These are phyloP conservation scores for Malus hybrid DNA, from an alignment of 331 rosid species.

Conservation along the genomic window DNA sequence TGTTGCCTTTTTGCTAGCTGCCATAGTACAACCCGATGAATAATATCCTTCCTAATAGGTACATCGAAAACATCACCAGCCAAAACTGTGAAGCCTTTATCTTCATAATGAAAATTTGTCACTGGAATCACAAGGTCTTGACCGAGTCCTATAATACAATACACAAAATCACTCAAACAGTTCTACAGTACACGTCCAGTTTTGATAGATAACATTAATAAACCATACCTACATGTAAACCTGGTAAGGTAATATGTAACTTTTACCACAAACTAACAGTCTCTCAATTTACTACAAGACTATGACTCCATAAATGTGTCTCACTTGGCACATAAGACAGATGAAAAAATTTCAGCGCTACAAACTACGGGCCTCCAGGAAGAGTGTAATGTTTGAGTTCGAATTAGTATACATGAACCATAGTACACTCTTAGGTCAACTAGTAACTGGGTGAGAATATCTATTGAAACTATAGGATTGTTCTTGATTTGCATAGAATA, in stretches of 20 bases:
- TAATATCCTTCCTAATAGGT: conserved; percentile 85
- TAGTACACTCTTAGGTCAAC: no score
- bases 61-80: conserved; percentile 92
- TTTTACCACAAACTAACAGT: background rate
- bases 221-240: background rate
- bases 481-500: background rate
- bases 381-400: no score
- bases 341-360: background rate
- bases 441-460: no score
- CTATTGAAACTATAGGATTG: background rate
- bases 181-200: background rate
- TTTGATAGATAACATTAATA: conserved; percentile 11
- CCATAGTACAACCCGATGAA: conserved; percentile 91
- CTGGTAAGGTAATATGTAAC: background rate
- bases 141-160: conserved; percentile 47
- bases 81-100: conserved; percentile 80
- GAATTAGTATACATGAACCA: no score
- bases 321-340: background rate
- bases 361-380: background rate
- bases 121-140: conserved; percentile 89
- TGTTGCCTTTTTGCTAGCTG: conserved; percentile 92
- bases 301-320: background rate
- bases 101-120: conserved; percentile 76
- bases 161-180: conserved; percentile 19
- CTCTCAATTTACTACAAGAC: background rate